Percentiles rank a stretch among this genome's conserved stretches.
Evolutionary conservation across 352 stramenopile genomes (phyloP).

Genomic region (Albugo candida): DNA sequence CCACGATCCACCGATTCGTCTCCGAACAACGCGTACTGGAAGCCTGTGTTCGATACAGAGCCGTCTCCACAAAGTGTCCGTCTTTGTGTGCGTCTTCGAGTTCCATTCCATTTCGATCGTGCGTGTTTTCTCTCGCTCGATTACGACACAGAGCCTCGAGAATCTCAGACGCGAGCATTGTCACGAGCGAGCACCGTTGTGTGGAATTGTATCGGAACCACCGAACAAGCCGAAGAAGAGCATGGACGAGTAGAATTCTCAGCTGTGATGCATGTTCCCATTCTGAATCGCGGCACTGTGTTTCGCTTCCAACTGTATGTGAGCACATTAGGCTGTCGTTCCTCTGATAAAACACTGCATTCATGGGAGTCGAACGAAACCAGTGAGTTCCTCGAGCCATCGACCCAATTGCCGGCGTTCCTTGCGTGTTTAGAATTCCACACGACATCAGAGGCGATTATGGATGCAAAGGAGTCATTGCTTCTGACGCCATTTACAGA

Average conservation of each 20-base stretch:
- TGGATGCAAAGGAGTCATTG: slow-evolving; percentile 6
- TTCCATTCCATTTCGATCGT: slow-evolving; percentile 2
- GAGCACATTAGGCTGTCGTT: too few relatives aligned
- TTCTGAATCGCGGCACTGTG: slow-evolving; percentile 3
- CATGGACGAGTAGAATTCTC: too few relatives aligned
- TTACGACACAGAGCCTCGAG: slow-evolving; percentile 3
- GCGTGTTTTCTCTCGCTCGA: slow-evolving; percentile 3
- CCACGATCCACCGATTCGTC: too few relatives aligned
- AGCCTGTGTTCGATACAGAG: background rate
- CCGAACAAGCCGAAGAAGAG: background rate
- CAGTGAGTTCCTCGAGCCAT: too few relatives aligned
- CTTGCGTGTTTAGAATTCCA: slow-evolving; percentile 6
- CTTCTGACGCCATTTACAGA: slow-evolving; percentile 1
- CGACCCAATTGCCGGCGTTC: background rate
- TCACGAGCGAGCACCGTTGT: background rate
- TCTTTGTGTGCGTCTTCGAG: slow-evolving; percentile 8
- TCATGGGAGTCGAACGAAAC: too few relatives aligned
- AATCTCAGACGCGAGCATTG: background rate
- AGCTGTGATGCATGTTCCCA: slow-evolving; percentile 4
- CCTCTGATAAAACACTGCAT: too few relatives aligned
- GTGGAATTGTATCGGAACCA: slow-evolving; percentile 7
- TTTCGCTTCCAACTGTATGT: slow-evolving; percentile 7
- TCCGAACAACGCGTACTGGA: too few relatives aligned
- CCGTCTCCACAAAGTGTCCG: slow-evolving; percentile 6
- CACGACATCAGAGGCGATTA: slow-evolving; percentile 6